Base-by-base conservation (phyloP, 768 basidiomycete species). In the Neoboletus subvelutipes region DNA sequence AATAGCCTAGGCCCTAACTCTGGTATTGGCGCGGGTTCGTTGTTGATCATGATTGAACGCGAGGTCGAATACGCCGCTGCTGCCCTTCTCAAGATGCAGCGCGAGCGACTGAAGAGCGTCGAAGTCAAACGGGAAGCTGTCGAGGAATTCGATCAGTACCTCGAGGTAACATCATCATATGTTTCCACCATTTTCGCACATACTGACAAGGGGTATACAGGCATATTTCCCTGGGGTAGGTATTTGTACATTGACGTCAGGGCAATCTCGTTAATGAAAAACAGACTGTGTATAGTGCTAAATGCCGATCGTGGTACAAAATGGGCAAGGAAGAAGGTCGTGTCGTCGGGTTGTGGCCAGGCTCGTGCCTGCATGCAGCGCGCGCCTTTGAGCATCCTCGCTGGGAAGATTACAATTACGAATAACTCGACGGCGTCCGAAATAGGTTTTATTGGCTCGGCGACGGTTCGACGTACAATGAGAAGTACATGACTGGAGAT, bases 251-350 rank as follows among this genome's bases (percentile, higher is more conserved):
- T 18, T 24, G 13, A 31, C 6, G 2, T 26, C 10, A 7, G 17
- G 15, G 17, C 10, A 2, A 12, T 20, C 31, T 31, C n/a, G 22
- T 33, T 50, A 13, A 75, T 54, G 15, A 20, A 15, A 22, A 10
- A 9, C 52, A 84, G 81, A 85, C 83, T 5, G 83, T 86, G 3
- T 86, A 80, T 65, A 76, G 78, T 37, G 76, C 78, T 47, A 80
- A 80, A 59, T 86, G 84, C 60, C 72, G 78, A 15, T 83, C 83
- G 33, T 88, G 86, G 85, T 87, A 86, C 64, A 86, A 86, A 64
- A 74, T 71, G 41, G 84, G 83, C 5, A 80, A 79, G 58, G 79
- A 80, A 58, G 81, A 67, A 2, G 84, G 85, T 2, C 77, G 81
- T 2, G 72, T 86, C 9, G 77, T 78, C 24, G 83, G 76, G 1